Evolutionary conservation across 108 stramenopile species (phyloP), one percentile per base, ranked within the genome.

Genomic region (Conticribra weissflogii): DNA sequence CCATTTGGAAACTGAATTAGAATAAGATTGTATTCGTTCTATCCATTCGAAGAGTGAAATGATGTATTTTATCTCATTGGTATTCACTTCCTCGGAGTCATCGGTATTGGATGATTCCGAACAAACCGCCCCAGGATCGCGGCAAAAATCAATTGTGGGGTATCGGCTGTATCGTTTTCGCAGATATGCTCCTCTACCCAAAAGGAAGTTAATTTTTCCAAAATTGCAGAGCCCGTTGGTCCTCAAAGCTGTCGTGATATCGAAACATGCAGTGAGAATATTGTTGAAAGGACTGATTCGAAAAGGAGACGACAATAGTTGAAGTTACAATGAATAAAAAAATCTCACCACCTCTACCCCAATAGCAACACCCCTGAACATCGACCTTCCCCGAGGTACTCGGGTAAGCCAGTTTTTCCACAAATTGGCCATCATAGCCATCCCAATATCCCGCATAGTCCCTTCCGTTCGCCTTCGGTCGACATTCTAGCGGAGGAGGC

Each of bases 311-410:
- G 36, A 41, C 36, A 41, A 9, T 9, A 5, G 8, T 41, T 9
- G 8, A 41, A 9, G 12, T 5, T 41, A 41, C 36, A 41, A 41
- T 41, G 12, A 9, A 41, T 9, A 9, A 41, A 12, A 41, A 5
- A 41, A 41, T 9, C 36, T 9, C 12, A 41, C 36, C 36, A 9
- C 68, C 68, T 23, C 68, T 56, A 8, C 68, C 68, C 68, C 68
- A 68, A 56, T 58, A 68, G 68, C 68, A 68, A 30, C 68, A 74
- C 24, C 72, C 79, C 36, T 76, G 69, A 0, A 81, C 70, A 71
- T 81, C 79, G 23, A 65, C 51, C 41, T 66, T 69, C 16, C 75
- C 75, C 47, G 36, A 49, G 47, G 47, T 36, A 59, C 57, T 59
- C 21, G 72, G 72, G 22, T 74, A 74, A 2, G 72, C 72, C 31